A percentile compares a stretch with the other conserved stretches of the same genome.
Evolutionary conservation across 177 flowering plant species (phyloP).

Genomic region (Vitis hybrid): DNA sequence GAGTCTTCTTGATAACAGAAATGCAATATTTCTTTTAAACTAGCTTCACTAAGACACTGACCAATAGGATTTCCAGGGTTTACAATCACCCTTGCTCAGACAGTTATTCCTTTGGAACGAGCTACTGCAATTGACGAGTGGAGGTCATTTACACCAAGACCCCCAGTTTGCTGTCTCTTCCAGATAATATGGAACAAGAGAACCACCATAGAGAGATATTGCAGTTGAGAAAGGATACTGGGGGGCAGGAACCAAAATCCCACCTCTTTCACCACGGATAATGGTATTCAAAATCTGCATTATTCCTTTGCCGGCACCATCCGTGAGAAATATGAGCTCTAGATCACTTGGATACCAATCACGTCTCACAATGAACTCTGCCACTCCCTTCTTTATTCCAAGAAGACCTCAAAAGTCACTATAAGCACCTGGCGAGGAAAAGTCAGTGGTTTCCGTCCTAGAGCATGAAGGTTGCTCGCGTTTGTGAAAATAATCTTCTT

Average conservation of each 20-base stretch:
- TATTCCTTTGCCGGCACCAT: slow-evolving; percentile 99
- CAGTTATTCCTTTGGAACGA: slow-evolving; percentile 73
- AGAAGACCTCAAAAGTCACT: slow-evolving; percentile 98
- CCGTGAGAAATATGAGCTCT: slow-evolving; percentile 94
- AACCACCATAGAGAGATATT: slow-evolving; percentile 79
- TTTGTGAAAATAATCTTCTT: slow-evolving; percentile 96
- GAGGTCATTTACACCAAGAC: slow-evolving; percentile 76
- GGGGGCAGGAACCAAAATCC: slow-evolving; percentile 98
- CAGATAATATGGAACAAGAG: slow-evolving; percentile 92
- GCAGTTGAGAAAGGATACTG: slow-evolving; percentile 98
- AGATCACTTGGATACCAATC: slow-evolving; percentile 99
- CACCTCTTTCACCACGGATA: slow-evolving; percentile 74
- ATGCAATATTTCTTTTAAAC: slow-evolving; percentile 62
- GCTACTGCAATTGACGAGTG: slow-evolving; percentile 73
- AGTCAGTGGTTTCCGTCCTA: slow-evolving; percentile 95
- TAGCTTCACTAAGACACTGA: slow-evolving; percentile 88
- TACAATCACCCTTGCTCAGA: slow-evolving; percentile 96
- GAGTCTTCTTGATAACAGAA: slow-evolving; percentile 76
- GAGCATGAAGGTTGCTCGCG: slow-evolving; percentile 97
- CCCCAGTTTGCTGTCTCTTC: slow-evolving; percentile 98
- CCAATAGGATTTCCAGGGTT: slow-evolving; percentile 99
- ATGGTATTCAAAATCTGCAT: slow-evolving; percentile 84
- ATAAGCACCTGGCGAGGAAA: slow-evolving; percentile 96
- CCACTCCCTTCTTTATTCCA: slow-evolving; percentile 91
- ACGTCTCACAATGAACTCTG: slow-evolving; percentile 92